Conservation (phyloP, 2,329 filamentous ascomycete species). For the Nigrograna mackinnonii region DNA sequence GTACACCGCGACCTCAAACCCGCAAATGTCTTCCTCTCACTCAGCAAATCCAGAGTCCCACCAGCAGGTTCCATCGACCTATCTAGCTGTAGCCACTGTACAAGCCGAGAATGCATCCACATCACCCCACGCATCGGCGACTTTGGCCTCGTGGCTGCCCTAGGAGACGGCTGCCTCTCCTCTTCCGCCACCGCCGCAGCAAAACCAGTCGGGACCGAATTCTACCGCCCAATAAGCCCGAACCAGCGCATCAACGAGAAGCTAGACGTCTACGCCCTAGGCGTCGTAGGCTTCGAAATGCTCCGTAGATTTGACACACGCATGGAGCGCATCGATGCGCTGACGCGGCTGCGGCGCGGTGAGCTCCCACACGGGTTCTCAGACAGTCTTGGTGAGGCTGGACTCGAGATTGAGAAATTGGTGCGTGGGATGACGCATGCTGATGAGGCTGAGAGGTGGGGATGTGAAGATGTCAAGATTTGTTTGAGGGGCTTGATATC, state of each 20-base stretch:
- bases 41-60: constrained; percentile 37
- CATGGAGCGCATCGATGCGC: constrained; percentile 44
- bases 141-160: constrained; percentile 66
- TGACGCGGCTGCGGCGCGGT: constrained; percentile 36
- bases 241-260: constrained; percentile 50
- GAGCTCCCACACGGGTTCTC: constrained; percentile 33
- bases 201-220: constrained; percentile 62
- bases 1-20: constrained; percentile 72
- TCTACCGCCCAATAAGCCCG: constrained; percentile 58
- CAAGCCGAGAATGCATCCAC: constrained; percentile 39
- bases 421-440: constrained; percentile 40
- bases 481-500: no score
- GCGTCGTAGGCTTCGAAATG: constrained; percentile 66
- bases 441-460: constrained; percentile 30
- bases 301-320: constrained; percentile 55
- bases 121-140: constrained; percentile 67
- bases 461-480: constrained; percentile 38
- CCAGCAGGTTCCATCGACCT: constrained; percentile 52
- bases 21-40: constrained; percentile 67
- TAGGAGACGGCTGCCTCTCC: constrained; percentile 41
- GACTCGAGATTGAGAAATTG: constrained; percentile 23
- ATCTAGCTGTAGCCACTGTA: constrained; percentile 52
- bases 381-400: constrained; percentile 17
- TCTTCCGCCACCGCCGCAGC: constrained; percentile 19
- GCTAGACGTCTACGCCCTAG: constrained; percentile 65